Evolutionary conservation across 306 rosid genomes (phyloP).

Genomic region (Pueraria montana): DNA sequence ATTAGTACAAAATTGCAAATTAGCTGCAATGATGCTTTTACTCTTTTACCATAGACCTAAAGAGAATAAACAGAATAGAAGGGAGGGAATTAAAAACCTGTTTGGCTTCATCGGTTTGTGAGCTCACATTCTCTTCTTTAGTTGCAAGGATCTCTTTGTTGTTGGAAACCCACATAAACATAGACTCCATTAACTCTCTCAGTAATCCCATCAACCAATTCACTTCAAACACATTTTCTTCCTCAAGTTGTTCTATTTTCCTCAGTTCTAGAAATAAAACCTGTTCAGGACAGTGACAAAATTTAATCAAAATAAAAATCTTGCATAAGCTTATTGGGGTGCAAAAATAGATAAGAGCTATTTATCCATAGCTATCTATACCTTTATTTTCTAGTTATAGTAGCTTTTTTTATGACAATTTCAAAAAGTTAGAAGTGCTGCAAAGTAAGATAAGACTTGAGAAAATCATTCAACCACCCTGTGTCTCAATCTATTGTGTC

Average conservation of each 20-base stretch:
- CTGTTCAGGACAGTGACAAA: slow-evolving; percentile 44
- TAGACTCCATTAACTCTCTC: slow-evolving; percentile 64
- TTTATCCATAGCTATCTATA: slow-evolving; percentile 9
- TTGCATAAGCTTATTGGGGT: slow-evolving; percentile 14
- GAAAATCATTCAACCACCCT: neutral
- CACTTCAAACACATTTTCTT: slow-evolving; percentile 60
- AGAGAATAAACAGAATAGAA: slow-evolving; percentile 2
- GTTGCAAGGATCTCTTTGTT: slow-evolving; percentile 57
- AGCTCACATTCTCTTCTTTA: slow-evolving; percentile 49
- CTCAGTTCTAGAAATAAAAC: slow-evolving; percentile 73
- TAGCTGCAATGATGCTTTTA: slow-evolving; percentile 25
- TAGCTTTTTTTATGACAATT: neutral
- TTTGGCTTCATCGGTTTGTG: slow-evolving; percentile 49
- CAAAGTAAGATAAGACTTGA: slow-evolving; percentile 16
- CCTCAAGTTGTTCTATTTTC: slow-evolving; percentile 68
- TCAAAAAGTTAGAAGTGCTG: neutral
- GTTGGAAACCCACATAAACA: slow-evolving; percentile 65
- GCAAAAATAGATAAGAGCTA: slow-evolving; percentile 17
- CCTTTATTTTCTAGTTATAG: neutral
- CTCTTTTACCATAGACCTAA: slow-evolving; percentile 1
- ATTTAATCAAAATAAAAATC: neutral
- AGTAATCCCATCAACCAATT: slow-evolving; percentile 74
- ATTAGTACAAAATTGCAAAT: neutral
- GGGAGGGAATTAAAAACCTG: slow-evolving; percentile 58
- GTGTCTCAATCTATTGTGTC: neutral